These are phyloP conservation scores for Penicillium brasilianum DNA, from an alignment of 2,329 filamentous ascomycete genomes.

Conservation along the genomic window DNA sequence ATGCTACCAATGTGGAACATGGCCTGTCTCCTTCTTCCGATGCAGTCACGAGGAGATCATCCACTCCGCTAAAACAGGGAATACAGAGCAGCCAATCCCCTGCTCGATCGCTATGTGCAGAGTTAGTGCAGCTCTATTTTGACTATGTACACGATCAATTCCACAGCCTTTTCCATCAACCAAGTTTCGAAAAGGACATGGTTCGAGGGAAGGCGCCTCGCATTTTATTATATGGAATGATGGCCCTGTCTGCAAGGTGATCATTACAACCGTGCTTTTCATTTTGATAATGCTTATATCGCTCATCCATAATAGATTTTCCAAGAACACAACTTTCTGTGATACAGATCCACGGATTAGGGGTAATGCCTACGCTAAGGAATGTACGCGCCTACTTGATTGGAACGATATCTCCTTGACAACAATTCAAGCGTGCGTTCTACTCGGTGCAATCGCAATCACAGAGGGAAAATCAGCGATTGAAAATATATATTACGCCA, in stretches of 20 bases:
- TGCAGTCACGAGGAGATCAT: neutral
- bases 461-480: conserved; percentile 37
- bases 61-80: neutral
- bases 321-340: conserved; percentile 11
- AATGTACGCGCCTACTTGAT: conserved; percentile 33
- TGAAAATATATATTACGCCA: conserved; percentile 48
- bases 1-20: neutral
- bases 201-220: conserved; percentile 12
- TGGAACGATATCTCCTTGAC: conserved; percentile 44
- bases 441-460: conserved; percentile 46
- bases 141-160: conserved; percentile 29
- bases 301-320: conserved; percentile 16
- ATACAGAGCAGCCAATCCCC: conserved; percentile 1
- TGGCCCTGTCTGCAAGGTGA: conserved; percentile 27
- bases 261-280: neutral
- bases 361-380: conserved; percentile 23
- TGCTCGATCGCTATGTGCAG: conserved; percentile 14
- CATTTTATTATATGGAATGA: conserved; percentile 24
- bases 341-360: conserved; percentile 21
- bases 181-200: conserved; percentile 23
- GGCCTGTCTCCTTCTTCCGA: neutral
- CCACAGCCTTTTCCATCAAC: conserved; percentile 24
- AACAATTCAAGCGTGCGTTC: conserved; percentile 49
- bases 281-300: neutral
- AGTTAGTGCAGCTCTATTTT: conserved; percentile 26